Evolutionary conservation across 164 flowering plant genomes (phyloP).

Genomic region (Vitis cinerea): DNA sequence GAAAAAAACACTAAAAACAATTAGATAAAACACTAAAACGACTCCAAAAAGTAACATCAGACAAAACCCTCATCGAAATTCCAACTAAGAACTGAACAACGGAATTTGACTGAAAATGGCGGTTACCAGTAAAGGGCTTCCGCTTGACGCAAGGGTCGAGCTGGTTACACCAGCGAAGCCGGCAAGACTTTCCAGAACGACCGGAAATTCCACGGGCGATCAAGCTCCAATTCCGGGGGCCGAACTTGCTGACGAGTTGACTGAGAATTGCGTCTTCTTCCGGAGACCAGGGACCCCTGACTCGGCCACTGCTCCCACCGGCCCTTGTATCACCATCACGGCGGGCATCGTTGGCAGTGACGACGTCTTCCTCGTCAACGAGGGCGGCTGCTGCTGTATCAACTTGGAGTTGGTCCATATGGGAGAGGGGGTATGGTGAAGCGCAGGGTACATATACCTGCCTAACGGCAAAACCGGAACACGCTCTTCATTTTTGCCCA

Average conservation of each 20-base stretch:
- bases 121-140: slow-evolving; percentile 67
- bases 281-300: slow-evolving; percentile 57
- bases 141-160: slow-evolving; percentile 68
- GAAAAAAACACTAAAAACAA: neutral
- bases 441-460: too few relatives aligned
- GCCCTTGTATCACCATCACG: slow-evolving; percentile 7
- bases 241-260: slow-evolving; percentile 39
- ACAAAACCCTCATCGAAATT: neutral
- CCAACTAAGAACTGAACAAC: neutral
- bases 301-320: slow-evolving; percentile 14
- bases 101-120: neutral
- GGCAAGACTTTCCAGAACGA: slow-evolving; percentile 58
- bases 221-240: slow-evolving; percentile 59
- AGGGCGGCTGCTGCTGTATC: neutral
- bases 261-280: slow-evolving; percentile 53
- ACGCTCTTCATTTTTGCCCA: too few relatives aligned
- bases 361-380: neutral
- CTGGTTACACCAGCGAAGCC: slow-evolving; percentile 61
- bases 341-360: slow-evolving; percentile 15
- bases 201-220: slow-evolving; percentile 56
- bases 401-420: too few relatives aligned
- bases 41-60: neutral
- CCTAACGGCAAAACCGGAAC: too few relatives aligned
- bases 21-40: too few relatives aligned
- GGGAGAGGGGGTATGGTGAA: too few relatives aligned